Base-by-base conservation (phyloP, 2,329 filamentous ascomycete species). In the Fusarium concolor region DNA sequence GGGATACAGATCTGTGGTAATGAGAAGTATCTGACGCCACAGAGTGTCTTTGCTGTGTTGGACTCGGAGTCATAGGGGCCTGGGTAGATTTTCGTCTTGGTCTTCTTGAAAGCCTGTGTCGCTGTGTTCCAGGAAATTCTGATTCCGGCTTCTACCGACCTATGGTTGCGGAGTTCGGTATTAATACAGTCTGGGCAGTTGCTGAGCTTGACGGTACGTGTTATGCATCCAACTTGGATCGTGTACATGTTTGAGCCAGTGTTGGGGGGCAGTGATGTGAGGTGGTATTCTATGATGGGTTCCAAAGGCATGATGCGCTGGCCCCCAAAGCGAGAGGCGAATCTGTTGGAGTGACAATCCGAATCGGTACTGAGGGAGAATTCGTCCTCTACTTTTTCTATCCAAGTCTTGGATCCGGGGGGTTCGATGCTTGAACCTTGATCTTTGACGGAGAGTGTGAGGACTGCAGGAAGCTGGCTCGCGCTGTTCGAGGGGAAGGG, bases 181-280 rank as follows among this genome's bases (percentile, higher is more conserved):
- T n/a, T 35, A 12, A 53, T 39, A 15, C 11, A 15, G 12, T 39
- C 5, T 1, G 44, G 24, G 9, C 38, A 18, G 5, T 31, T 15
- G 18, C 44, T 53, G 6, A 67, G 18, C 12, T 56, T 71, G 8
- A 60, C 61, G 10, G 49, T 29, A 18, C 56, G 51, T 3, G 11
- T 38, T 15, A 17, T 50, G 11, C 24, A 6, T 7, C 39, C 42
- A 6, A 59, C 38, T 26, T 54, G 18, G 0, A 45, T 42, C 5
- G 37, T 63, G 26, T 58, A 58, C 7, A 54, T 29, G 8, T n/a
- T 22, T 3, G 65, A 47, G 11, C 18, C 29, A 10, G 11, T 15
- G 2, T 56, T 50, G n/a, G 38, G 18, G 5, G 38, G 14, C 7
- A 26, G 26, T 26, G 62, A 2, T 11, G 24, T 24, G 8, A 68